Percentiles rank a stretch among this genome's conserved stretches.
Evolutionary conservation across 768 basidiomycete species (phyloP).

Genomic region (Dentipellis fragilis): DNA sequence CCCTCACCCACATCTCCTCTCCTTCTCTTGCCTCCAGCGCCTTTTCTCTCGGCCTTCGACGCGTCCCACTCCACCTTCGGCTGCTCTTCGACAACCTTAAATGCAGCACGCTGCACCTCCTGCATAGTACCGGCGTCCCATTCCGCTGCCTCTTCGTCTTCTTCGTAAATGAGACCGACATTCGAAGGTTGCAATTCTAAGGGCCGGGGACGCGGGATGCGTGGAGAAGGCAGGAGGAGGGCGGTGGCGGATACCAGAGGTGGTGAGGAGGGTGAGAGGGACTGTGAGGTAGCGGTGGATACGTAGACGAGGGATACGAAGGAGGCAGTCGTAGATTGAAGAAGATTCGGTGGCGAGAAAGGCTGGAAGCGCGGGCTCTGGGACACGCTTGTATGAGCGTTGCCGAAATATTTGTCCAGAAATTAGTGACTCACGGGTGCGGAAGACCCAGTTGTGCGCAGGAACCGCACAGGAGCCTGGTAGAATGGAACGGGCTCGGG

Average conservation of each 20-base stretch:
- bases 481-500: constrained; percentile 4
- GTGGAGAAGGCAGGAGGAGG: constrained; percentile 13
- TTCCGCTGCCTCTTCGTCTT: neutral
- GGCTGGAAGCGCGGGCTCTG: constrained; percentile 4
- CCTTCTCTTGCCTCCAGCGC: neutral
- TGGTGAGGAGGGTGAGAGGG: neutral
- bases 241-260: constrained; percentile 4
- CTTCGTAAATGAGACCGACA: neutral
- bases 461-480: constrained; percentile 16
- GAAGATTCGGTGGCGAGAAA: constrained; percentile 17
- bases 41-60: constrained; percentile 4
- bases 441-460: constrained; percentile 9
- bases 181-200: neutral
- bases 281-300: neutral
- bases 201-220: constrained; percentile 1
- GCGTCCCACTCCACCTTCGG: constrained; percentile 1
- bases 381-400: neutral
- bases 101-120: constrained; percentile 3
- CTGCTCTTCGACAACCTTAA: neutral
- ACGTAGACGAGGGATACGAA: constrained; percentile 13
- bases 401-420: neutral
- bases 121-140: constrained; percentile 8
- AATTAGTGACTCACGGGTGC: constrained; percentile 2
- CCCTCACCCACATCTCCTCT: constrained; percentile 13
- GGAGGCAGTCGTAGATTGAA: constrained; percentile 16